Base-by-base conservation (phyloP, 192 early-diverging fungal species). In the Podochytrium sp. region DNA sequence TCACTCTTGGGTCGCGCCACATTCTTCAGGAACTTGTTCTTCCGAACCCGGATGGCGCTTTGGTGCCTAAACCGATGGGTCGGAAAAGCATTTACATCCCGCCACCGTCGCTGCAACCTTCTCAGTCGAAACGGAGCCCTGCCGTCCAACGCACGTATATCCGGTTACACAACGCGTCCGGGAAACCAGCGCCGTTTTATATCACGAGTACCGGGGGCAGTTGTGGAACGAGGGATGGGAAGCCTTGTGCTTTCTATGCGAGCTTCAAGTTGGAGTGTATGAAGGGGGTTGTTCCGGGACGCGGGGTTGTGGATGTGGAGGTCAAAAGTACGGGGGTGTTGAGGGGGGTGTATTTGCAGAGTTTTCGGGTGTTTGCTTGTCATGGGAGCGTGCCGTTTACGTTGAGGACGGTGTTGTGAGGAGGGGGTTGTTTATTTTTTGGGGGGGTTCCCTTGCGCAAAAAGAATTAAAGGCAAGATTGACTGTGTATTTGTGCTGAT, bases 361-460 rank as follows among this genome's bases (percentile, higher is more conserved):
- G 66, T 34, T 69, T 69, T 39, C 7, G 66, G 32, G 53, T 69
- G 7, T 69, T 69, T 55, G 66, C 52, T 23, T 34, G 29, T 12
- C 14, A 38, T 10, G 66, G 66, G 35, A 69, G 35, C 25, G 66
- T 69, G 32, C 66, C 66, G 7, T 51, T 69, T 35, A 69, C 66
- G 23, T 33, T 69, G 35, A 51, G 51, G 66, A 55, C 32, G 52
- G 66, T 69, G 10, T 27, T 69, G 52, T 69, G 34, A 69, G n/a
- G n/a, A n/a, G n/a, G n/a, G n/a, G n/a, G n/a, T n/a, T n/a, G n/a
- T n/a, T n/a, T n/a, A n/a, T n/a, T n/a, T n/a, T n/a, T n/a, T n/a
- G n/a, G n/a, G n/a, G n/a, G n/a, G n/a, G n/a, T n/a, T n/a, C n/a
- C n/a, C n/a, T n/a, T n/a, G n/a, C n/a, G n/a, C n/a, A n/a, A n/a